Evolutionary conservation across 495 filamentous ascomycete species (phyloP).

Genomic region (Neurospora tetraspora): DNA sequence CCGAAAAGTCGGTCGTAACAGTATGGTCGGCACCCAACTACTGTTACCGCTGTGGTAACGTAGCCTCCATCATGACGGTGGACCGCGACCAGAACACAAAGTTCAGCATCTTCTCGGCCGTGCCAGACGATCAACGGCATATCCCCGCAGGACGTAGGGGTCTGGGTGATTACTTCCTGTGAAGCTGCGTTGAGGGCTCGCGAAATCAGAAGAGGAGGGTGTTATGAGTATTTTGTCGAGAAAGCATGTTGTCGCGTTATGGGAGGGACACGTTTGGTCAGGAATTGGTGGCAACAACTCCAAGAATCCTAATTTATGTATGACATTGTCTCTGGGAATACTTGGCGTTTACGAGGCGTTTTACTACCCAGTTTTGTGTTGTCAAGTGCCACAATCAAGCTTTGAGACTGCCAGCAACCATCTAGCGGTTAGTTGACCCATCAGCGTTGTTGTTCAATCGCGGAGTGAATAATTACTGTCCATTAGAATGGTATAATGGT

Average conservation of each 20-base stretch:
- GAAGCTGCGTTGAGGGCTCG: constrained; percentile 13
- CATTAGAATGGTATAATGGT: neutral
- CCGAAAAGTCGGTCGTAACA: constrained; percentile 93
- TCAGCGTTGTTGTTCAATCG: neutral
- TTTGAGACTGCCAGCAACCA: neutral
- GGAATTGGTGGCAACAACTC: neutral
- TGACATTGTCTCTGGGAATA: neutral
- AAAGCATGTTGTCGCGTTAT: neutral
- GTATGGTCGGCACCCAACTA: constrained; percentile 99
- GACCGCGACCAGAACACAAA: constrained; percentile 72
- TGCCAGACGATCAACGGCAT: constrained; percentile 83
- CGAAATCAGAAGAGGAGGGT: neutral
- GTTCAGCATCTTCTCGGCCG: constrained; percentile 92
- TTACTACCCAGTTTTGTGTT: neutral
- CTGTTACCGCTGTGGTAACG: constrained; percentile 96
- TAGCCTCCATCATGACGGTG: constrained; percentile 94
- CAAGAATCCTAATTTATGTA: neutral
- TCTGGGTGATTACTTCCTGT: constrained; percentile 92
- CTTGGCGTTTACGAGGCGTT: neutral
- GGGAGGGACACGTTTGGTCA: neutral
- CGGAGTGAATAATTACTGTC: neutral
- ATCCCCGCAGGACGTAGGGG: constrained; percentile 73
- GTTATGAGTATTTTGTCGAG: neutral
- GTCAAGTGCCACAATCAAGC: neutral
- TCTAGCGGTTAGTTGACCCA: neutral